Base-by-base conservation (phyloP, 305 asterid species). In the Galium porrigens region DNA sequence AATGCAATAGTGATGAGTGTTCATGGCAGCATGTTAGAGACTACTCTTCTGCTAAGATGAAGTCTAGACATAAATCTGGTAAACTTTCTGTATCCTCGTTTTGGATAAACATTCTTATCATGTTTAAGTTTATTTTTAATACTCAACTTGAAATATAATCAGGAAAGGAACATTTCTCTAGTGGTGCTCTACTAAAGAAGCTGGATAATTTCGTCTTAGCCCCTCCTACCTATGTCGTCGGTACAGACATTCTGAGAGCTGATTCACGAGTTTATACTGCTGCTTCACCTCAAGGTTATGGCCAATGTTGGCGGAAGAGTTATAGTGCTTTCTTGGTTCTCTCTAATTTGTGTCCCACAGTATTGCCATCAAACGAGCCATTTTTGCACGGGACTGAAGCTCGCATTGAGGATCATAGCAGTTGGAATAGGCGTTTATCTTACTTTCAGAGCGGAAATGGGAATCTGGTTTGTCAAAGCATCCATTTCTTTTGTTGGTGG, bases 1-100 rank as follows among this genome's bases (percentile, higher is more conserved):
- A 76, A 78, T 81, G 86, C 82, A 81, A 81, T 63, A 72, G 79
- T 64, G 72, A 74, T 25, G 83, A 81, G 65, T 81, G 83, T 73
- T 56, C 78, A 66, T 71, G 74, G 82, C 86, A 81, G 52, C 86
- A 81, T 72, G 56, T 68, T 44, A 72, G 68, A 63, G 81, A 76
- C 73, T 78, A 71, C 67, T 64, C 70, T 64, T 61, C 53, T 30
- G 39, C 56, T 49, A 65, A 62, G 53, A 64, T 55, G 58, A 53
- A 61, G 46, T 32, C 53, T 20, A 64, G 60, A 55, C 25, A 73
- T 55, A 70, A 20, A 14, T 9, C 36, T 61, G 79, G 80, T 78
- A 73, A 49, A 37, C 10, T 14, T 54, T 14, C 49, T 48, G 42
- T 30, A 3, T 0, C 61, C 3, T 32, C 44, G 32, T 58, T 15